Base-by-base conservation (phyloP, 1,284 basidiomycete species). In the Malassezia psittaci region DNA sequence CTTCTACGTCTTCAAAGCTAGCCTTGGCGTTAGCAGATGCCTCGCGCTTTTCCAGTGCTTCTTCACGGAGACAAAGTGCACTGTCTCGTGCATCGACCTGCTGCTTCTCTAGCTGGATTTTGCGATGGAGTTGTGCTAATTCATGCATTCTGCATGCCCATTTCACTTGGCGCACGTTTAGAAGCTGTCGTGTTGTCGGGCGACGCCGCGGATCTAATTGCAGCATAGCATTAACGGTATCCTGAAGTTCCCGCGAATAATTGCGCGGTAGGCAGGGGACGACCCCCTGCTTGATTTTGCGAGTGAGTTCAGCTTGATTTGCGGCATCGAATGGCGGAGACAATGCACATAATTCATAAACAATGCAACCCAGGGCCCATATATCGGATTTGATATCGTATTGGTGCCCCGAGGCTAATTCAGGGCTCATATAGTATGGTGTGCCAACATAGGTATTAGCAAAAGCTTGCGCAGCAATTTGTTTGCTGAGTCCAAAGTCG, bases 321-420 rank as follows among this genome's bases (percentile, higher is more conserved):
- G 87, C 84, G 0, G 89, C 88, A 76, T 90, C 87, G 66, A 91
- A 91, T 10, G 89, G 89, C 0, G 88, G 89, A 76, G 57, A 52
- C 29, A 47, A 46, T 0, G 91, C 88, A 66, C 91, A 96, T 48
- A 96, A 82, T 77, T 96, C 91, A 75, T 88, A 96, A 37, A 96
- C 88, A 39, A 96, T 80, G 76, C 93, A 98, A 1, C 91, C 93
- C 35, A 96, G 81, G 11, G 89, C 91, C 93, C 93, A 98, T 48
- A 98, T 94, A 71, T 98, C 91, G 0, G 88, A 90, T 77, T 96
- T 96, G 18, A 87, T 86, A 77, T 96, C 93, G 76, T 98, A 98
- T 6, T 87, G 83, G 72, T 88, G 90, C 69, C 94, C 90, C 75
- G 89, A 88, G 79, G 96, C 89, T 19, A 96, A 81, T 76, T 96